A percentile compares a stretch with the other conserved stretches of the same genome.
These are phyloP conservation scores for Nitzschia sp. DNA, from an alignment of 108 stramenopile genomes.

Conservation along the genomic window DNA sequence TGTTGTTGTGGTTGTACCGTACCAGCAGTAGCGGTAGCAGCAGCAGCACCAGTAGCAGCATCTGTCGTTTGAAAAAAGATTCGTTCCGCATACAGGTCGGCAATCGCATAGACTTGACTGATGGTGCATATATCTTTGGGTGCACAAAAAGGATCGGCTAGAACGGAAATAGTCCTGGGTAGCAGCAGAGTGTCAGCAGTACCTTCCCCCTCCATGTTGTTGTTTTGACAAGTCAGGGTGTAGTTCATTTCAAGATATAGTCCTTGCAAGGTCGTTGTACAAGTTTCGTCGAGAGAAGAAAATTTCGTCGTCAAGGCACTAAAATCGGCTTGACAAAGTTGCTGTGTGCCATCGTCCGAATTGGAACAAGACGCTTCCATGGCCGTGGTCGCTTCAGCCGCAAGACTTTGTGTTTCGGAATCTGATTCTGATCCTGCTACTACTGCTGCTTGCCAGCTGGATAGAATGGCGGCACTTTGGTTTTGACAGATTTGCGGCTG, in stretches of 20 bases:
- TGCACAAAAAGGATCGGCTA: not conserved
- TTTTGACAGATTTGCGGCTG: too few relatives aligned
- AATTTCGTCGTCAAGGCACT: not conserved
- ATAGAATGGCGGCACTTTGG: too few relatives aligned
- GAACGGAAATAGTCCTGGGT: not conserved
- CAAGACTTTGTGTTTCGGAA: too few relatives aligned
- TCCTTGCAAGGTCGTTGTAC: not conserved
- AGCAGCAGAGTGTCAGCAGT: too few relatives aligned
- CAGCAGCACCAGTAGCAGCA: too few relatives aligned
- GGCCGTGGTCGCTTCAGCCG: too few relatives aligned
- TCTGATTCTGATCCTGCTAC: too few relatives aligned
- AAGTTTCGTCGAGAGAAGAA: not conserved
- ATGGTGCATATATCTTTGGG: not conserved
- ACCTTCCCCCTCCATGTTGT: too few relatives aligned
- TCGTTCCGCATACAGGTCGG: not conserved
- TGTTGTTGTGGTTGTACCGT: too few relatives aligned
- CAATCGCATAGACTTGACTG: not conserved
- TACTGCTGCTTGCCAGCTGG: too few relatives aligned
- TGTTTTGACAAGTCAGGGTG: not conserved
- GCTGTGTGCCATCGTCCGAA: not conserved
- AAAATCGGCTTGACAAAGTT: not conserved
- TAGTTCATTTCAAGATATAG: not conserved
- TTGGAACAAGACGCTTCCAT: too few relatives aligned
- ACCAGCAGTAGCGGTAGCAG: too few relatives aligned
- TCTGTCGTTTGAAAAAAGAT: not conserved